Evolutionary conservation across 2,329 filamentous ascomycete species (phyloP).

Genomic region (Juglanconis oblonga): DNA sequence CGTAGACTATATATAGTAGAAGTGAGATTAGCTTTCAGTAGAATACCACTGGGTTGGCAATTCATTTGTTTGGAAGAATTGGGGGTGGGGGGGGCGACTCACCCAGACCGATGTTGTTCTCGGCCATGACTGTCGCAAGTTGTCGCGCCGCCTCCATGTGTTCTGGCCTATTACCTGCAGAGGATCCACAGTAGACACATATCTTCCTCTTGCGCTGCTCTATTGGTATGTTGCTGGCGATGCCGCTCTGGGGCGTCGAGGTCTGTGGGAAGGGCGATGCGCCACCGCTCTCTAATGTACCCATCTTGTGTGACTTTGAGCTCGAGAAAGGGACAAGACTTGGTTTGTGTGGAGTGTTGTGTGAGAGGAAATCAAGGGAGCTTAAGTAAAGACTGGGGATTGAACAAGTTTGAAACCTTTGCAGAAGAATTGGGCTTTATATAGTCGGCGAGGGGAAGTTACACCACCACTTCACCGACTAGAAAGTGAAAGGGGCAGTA

Average conservation of each 20-base stretch:
- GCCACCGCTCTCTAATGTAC: constrained; percentile 39
- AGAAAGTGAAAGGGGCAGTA: background rate
- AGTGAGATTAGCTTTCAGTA: constrained; percentile 10
- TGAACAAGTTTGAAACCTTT: background rate
- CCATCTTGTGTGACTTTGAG: constrained; percentile 11
- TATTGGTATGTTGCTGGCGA: constrained; percentile 26
- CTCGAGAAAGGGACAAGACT: background rate
- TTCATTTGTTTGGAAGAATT: background rate
- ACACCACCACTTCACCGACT: background rate
- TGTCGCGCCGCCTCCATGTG: constrained; percentile 76
- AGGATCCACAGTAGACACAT: constrained; percentile 93
- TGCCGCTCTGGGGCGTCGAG: constrained; percentile 25
- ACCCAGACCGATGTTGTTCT: constrained; percentile 74
- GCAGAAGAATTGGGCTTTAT: background rate
- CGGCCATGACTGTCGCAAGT: constrained; percentile 71
- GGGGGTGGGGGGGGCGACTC: constrained; percentile 23
- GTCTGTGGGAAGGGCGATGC: constrained; percentile 33
- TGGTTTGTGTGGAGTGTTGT: too few species aligned
- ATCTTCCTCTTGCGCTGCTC: constrained; percentile 58
- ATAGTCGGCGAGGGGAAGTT: background rate
- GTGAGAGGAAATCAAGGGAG: too few species aligned
- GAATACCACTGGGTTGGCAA: background rate
- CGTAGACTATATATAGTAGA: constrained; percentile 63
- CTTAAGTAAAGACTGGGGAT: background rate
- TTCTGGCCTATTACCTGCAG: constrained; percentile 65